Evolutionary conservation across 768 basidiomycete genomes (phyloP), one percentile per base, ranked within the genome.

Genomic region (Plicaturopsis crispa): DNA sequence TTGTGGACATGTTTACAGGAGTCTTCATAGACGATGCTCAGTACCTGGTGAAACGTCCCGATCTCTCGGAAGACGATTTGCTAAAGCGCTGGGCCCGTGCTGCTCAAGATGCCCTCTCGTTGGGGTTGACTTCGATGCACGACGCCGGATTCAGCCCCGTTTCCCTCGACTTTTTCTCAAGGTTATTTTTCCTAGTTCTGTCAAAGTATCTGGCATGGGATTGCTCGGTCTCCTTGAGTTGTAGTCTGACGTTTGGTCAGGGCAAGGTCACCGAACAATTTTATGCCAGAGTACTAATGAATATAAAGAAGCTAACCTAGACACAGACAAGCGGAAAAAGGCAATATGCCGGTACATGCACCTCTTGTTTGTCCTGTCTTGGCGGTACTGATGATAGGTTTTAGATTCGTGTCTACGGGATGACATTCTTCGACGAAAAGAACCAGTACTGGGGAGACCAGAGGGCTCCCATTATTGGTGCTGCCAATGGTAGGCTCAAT

Each of bases 11-110:
- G 28, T 39, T 39, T 38, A 41, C 48, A 81, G 87, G 87, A 18
- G 70, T 86, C 36, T 66, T 90, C 41, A 58, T 92, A 40, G 92
- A 96, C 59, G 92, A 91, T 47, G 92, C 92, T 1, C 89, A 91
- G 52, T 72, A 79, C 16, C 60, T 90, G 23, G 62, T 90, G 24
- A 68, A 65, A 38, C 73, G 72, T 40, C 84, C 86, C 0, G 59
- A 69, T 16, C 67, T 77, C 39, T 83, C 80, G 1, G 73, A 84
- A 48, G 62, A 58, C 20, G 78, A 84, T 45, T 65, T 89, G 31
- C 50, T 73, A 40, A 67, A 70, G 49, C 69, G 66, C 17, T 92
- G 82, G 55, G 62, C 68, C 31, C 61, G 69, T 24, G 72, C 86
- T 5, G 73, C 84, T 16, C 60, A 66, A 28, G 78, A 90, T 51